Base-by-base conservation (phyloP, 345 rosid genomes). In the Salix udensis region DNA sequence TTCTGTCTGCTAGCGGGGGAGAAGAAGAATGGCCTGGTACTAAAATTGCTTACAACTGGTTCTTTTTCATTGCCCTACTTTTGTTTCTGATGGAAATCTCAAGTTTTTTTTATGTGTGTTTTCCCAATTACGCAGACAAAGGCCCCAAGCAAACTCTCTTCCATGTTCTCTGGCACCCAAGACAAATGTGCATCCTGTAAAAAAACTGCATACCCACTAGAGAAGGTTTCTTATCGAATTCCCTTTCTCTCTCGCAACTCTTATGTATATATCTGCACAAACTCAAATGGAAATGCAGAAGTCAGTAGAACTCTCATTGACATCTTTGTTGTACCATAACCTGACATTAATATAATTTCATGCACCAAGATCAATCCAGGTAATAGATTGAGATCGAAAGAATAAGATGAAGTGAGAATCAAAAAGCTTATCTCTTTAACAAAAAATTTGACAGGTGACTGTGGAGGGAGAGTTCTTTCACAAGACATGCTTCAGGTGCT, bases 401-500 rank as follows among this genome's bases (percentile, higher is more conserved):
- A n/a, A 58, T 10, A 58, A 10, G 15, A 58, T 23, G 2, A 9
- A 58, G 26, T n/a, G 64, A 58, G 28, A 3, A 4, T 5, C 24
- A 34, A 36, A 1, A 68, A 2, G 52, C 28, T 58, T 30, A 28
- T 37, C 10, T 2, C 14, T 2, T 8, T 23, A 13, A 61, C 68
- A 16, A 65, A 58, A 34, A 39, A 7, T 28, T 42, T 15, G 61
- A 50, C 88, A 85, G 90, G 76, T 86, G 79, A 76, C 86, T 0
- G 84, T 86, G 75, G 89, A 88, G 67, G 91, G 91, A 73, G 85
- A 83, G 24, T 79, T 48, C 15, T 88, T 79, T 73, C 91, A 88
- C 79, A 88, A 88, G 79, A 42, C 83, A 30, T 88, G 91, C 87
- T 88, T 88, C 78, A 80, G 88, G 84, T 88, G 91, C 73, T 71